Evolutionary conservation across 345 rosid genomes (phyloP), one percentile per base, ranked within the genome.

Genomic region (Syzygium oleosum): DNA sequence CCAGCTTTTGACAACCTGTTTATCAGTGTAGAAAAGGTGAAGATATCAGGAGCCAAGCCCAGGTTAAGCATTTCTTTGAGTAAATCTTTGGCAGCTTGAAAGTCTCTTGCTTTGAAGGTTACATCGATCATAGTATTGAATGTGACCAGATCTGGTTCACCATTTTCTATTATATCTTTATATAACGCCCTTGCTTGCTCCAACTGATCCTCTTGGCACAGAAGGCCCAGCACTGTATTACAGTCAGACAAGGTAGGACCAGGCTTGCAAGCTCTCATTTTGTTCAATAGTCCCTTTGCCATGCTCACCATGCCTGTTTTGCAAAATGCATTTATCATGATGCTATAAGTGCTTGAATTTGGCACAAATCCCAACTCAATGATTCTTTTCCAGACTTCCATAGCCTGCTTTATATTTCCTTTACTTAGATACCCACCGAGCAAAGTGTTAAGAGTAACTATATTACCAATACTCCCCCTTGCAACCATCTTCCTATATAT

Each of bases 81-180:
- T 68, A 93, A 92, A 51, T 90, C 92, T 77, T 93, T 91, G 87
- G 94, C 93, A 86, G 93, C 89, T 68, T 89, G 77, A 89, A 91
- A 55, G 91, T 92, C 93, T 89, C 97, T 92, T 29, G 91, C 92
- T 90, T 89, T 92, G 38, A 94, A 92, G 86, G 90, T 92, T 85
- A 95, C 96, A 89, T 94, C 93, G 84, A 94, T 93, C 93, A 96
- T 90, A 41, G 87, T 90, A 85, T 92, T 96, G 91, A 92, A 96
- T 41, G 97, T 87, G 56, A 89, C 85, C 58, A 89, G 52, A 90
- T 94, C 92, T 16, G 92, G 94, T 49, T 89, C 87, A 68, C 88
- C 86, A 49, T 87, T 87, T 84, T 88, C 73, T 87, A 88, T 88
- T 89, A 92, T 91, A 86, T 94, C 95, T 88, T 89, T 89, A 93